These are phyloP conservation scores for Wickerhamiella occidentalis DNA, from an alignment of 805 yeast species.

Conservation along the genomic window DNA sequence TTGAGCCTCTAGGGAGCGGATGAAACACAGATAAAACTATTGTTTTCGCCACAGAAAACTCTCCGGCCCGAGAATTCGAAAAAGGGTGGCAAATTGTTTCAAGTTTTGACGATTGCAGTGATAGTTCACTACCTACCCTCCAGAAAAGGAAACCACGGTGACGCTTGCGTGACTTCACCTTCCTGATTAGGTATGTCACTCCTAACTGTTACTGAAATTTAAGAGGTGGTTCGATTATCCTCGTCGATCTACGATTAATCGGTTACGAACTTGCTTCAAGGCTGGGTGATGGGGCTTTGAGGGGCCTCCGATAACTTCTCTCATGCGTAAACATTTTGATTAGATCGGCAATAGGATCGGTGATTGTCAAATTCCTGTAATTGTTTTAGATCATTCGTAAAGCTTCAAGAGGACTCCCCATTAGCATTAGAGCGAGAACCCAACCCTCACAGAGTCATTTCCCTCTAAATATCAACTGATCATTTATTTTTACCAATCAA, in stretches of 20 bases:
- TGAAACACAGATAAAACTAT: neutral
- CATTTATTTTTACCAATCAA: too few species aligned
- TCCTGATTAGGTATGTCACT: neutral
- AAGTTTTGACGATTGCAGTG: neutral
- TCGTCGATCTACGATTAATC: neutral
- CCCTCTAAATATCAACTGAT: too few species aligned
- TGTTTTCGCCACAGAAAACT: neutral
- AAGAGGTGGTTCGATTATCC: conserved; percentile 1
- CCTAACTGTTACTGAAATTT: neutral
- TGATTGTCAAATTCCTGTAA: too few species aligned
- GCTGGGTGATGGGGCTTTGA: too few species aligned
- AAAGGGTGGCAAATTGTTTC: neutral
- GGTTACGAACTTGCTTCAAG: neutral
- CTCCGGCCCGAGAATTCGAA: neutral
- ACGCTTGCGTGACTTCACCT: conserved; percentile 1
- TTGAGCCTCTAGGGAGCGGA: neutral
- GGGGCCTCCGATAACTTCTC: too few species aligned
- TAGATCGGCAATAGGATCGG: too few species aligned
- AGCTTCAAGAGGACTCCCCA: too few species aligned
- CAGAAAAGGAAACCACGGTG: neutral
- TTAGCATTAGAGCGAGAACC: too few species aligned
- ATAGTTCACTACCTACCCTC: neutral
- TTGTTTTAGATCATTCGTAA: too few species aligned
- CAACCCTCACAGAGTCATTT: too few species aligned
- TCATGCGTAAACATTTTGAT: too few species aligned